A percentile compares a stretch with the other conserved stretches of the same genome.
Evolutionary conservation across 768 basidiomycete species (phyloP).

Genomic region (Chalciporus piperatus): DNA sequence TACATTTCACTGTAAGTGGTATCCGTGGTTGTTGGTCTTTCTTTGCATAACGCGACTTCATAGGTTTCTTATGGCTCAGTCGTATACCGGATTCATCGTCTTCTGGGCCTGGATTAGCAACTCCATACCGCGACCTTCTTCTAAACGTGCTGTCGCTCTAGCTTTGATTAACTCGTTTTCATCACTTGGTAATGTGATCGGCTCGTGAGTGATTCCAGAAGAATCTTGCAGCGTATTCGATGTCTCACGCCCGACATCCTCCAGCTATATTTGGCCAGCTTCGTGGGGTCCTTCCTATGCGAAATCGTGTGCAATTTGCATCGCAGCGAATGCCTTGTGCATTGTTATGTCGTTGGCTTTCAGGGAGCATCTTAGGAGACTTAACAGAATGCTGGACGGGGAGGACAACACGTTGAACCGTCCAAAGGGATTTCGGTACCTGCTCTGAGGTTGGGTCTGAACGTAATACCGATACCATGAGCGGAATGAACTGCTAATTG

Average conservation of each 20-base stretch:
- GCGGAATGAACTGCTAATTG: no score
- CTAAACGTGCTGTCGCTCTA: constrained; percentile 87
- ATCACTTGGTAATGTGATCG: constrained; percentile 80
- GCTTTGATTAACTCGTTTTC: constrained; percentile 81
- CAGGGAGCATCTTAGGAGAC: constrained; percentile 38
- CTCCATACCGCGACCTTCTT: constrained; percentile 70
- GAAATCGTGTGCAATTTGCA: constrained; percentile 72
- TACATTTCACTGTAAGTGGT: constrained; percentile 60
- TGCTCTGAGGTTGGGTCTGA: constrained; percentile 32
- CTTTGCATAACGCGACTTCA: neutral
- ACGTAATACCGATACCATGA: neutral
- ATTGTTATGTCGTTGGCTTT: constrained; percentile 53
- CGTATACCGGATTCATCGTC: constrained; percentile 68
- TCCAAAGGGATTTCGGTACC: constrained; percentile 43
- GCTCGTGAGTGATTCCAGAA: constrained; percentile 54
- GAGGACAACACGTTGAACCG: constrained; percentile 36
- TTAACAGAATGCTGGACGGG: constrained; percentile 41
- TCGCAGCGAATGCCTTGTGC: constrained; percentile 48
- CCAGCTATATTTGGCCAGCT: constrained; percentile 64
- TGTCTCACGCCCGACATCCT: constrained; percentile 5
- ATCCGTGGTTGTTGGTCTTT: neutral
- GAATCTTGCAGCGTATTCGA: neutral
- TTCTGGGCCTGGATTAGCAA: constrained; percentile 55
- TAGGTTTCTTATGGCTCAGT: constrained; percentile 77
- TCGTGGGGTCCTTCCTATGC: constrained; percentile 70